Evolutionary conservation across 108 stramenopile genomes (phyloP).

Genomic region (Pseudonitzschia delicatissima): DNA sequence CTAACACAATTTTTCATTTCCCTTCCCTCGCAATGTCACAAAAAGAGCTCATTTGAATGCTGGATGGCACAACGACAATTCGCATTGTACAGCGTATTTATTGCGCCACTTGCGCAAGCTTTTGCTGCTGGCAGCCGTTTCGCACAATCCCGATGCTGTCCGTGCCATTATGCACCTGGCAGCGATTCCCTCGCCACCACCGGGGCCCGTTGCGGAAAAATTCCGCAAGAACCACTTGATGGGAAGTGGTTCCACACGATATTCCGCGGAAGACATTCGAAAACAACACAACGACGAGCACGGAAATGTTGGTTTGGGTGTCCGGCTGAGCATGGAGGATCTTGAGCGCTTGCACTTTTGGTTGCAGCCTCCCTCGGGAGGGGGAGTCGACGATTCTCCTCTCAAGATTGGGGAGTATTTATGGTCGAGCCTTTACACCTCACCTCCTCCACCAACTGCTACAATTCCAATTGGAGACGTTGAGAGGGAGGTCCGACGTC

Average conservation of each 20-base stretch:
- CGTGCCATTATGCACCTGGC: conserved; percentile 68
- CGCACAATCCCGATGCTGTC: conserved; percentile 70
- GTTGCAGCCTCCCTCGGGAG: conserved; percentile 76
- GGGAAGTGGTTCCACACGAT: conserved; percentile 17
- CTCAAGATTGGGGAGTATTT: conserved; percentile 75
- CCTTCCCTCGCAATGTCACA: neutral
- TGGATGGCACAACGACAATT: conserved; percentile 74
- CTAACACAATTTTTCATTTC: neutral
- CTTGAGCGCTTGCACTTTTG: conserved; percentile 76
- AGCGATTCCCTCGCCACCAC: conserved; percentile 48
- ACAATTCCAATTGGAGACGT: conserved; percentile 75
- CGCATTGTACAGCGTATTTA: conserved; percentile 69
- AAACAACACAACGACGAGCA: conserved; percentile 74
- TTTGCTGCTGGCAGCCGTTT: conserved; percentile 64
- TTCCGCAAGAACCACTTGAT: conserved; percentile 20
- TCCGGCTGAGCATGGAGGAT: conserved; percentile 74
- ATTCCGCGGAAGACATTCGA: conserved; percentile 48
- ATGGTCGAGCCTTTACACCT: conserved; percentile 48
- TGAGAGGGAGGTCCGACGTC: conserved; percentile 65
- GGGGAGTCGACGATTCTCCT: conserved; percentile 77
- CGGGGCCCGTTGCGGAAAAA: conserved; percentile 34
- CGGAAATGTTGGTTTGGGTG: conserved; percentile 64
- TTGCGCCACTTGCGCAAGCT: conserved; percentile 78
- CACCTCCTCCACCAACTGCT: conserved; percentile 46
- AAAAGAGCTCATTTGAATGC: conserved; percentile 63